Percentiles rank a stretch among this genome's conserved stretches.
phyloP scores from a whole-genome alignment of 2,329 filamentous ascomycete species.

The Fusarium continuum region DNA sequence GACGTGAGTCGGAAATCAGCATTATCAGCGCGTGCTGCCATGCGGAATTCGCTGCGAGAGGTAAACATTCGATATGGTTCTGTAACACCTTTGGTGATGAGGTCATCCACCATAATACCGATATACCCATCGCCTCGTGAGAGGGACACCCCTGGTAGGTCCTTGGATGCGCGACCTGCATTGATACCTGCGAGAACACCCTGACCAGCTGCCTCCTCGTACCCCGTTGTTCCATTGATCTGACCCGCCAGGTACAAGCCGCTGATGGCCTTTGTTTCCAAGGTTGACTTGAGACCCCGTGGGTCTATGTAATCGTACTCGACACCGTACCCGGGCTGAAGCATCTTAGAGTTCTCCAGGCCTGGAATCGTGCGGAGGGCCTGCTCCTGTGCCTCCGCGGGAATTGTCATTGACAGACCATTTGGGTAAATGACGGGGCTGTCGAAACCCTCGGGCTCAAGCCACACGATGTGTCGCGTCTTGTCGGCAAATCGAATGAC shows the following conservation, averaged over 20 bases:
- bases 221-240: constrained; percentile 98
- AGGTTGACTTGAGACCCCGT: constrained; percentile 82
- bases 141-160: constrained; percentile 72
- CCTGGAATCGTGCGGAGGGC: constrained; percentile 89
- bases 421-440: constrained; percentile 94
- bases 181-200: constrained; percentile 94
- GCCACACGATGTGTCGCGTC: constrained; percentile 87
- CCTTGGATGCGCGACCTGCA: constrained; percentile 80
- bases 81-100: constrained; percentile 94
- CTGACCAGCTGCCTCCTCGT: constrained; percentile 96
- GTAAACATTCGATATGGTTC: constrained; percentile 99
- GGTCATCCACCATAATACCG: constrained; percentile 97
- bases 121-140: constrained; percentile 92
- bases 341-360: constrained; percentile 88
- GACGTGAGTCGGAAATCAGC: constrained; percentile 87
- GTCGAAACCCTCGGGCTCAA: constrained; percentile 94
- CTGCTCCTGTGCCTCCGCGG: constrained; percentile 83
- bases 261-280: constrained; percentile 91
- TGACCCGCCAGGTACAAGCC: constrained; percentile 94
- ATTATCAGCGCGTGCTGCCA: constrained; percentile 92
- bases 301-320: constrained; percentile 99
- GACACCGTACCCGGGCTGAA: constrained; percentile 95
- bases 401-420: constrained; percentile 96
- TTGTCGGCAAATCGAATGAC: constrained; percentile 87
- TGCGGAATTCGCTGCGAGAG: constrained; percentile 91